These are phyloP conservation scores for Anastatica hierochuntica DNA, from an alignment of 345 rosid species.

Conservation along the genomic window DNA sequence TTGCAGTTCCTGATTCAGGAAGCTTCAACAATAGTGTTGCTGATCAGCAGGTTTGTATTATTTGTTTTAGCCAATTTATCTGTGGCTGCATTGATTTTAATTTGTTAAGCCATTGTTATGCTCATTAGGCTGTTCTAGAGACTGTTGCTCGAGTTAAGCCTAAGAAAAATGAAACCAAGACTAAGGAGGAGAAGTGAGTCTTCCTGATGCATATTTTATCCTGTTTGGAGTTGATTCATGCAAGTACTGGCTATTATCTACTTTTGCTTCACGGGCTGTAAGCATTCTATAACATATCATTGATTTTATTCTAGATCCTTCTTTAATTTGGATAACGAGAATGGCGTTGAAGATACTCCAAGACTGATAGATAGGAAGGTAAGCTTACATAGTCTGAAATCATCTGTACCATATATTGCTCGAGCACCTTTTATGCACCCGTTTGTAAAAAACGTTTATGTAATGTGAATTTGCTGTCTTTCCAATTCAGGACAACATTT, in stretches of 20 bases:
- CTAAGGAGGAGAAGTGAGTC: constrained; percentile 75
- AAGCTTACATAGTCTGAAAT: background rate
- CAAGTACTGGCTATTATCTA: constrained; percentile 4
- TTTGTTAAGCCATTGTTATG: background rate
- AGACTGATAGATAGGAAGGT: constrained; percentile 91
- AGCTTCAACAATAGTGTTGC: constrained; percentile 86
- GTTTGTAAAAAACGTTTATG: background rate
- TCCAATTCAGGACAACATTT: constrained; percentile 74
- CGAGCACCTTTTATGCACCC: background rate
- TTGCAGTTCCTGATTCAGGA: constrained; percentile 62
- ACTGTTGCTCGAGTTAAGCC: constrained; percentile 81
- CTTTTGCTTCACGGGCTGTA: constrained; percentile 2
- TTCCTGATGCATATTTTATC: constrained; percentile 5
- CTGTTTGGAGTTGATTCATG: background rate
- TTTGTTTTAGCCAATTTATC: background rate
- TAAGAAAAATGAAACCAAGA: constrained; percentile 78
- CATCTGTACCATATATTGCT: background rate
- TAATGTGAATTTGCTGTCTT: background rate
- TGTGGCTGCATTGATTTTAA: background rate
- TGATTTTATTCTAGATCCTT: constrained; percentile 47
- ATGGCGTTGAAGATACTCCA: constrained; percentile 78
- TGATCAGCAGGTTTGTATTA: constrained; percentile 54
- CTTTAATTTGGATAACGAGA: constrained; percentile 83
- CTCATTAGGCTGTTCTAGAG: constrained; percentile 76
- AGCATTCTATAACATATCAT: constrained; percentile 2